phyloP scores from a whole-genome alignment of 1,284 basidiomycete species.

The Irpex sp. region DNA sequence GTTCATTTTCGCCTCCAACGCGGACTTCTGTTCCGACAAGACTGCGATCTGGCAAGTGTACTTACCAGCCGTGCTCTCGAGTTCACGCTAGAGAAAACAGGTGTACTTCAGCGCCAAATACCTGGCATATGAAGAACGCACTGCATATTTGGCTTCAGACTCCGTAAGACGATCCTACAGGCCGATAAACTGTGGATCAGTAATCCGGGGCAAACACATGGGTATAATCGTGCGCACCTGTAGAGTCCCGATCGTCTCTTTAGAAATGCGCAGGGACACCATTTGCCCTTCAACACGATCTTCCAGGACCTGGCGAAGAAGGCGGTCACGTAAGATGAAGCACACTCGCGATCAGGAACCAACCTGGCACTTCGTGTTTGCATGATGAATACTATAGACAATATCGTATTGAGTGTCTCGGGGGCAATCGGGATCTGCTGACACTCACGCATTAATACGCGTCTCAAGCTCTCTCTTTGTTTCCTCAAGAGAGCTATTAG shows the following conservation, averaged over 20 bases:
- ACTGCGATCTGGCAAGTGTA: slow-evolving; percentile 22
- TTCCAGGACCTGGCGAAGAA: slow-evolving; percentile 42
- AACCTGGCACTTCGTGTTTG: slow-evolving; percentile 25
- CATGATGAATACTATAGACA: slow-evolving; percentile 22
- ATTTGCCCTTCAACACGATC: slow-evolving; percentile 59
- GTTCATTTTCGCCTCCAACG: slow-evolving; percentile 17
- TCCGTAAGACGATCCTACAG: slow-evolving; percentile 30
- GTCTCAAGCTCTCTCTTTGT: slow-evolving; percentile 22
- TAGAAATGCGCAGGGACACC: slow-evolving; percentile 44
- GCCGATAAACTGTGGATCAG: neutral
- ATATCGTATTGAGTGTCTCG: neutral
- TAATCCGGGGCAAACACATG: neutral
- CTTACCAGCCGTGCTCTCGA: slow-evolving; percentile 20
- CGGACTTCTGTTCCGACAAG: slow-evolving; percentile 22
- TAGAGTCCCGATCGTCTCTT: slow-evolving; percentile 49
- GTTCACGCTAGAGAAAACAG: slow-evolving; percentile 16
- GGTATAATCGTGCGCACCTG: slow-evolving; percentile 36
- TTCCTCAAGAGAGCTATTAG: slow-evolving; percentile 12
- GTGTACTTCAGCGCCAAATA: neutral
- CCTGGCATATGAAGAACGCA: slow-evolving; percentile 12
- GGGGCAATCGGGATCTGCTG: neutral
- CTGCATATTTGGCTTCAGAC: slow-evolving; percentile 26
- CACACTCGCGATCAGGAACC: neutral
- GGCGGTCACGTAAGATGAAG: slow-evolving; percentile 12
- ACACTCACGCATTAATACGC: slow-evolving; percentile 24